These are phyloP conservation scores for Hibiscus trionum DNA, from an alignment of 345 rosid genomes.

Conservation along the genomic window DNA sequence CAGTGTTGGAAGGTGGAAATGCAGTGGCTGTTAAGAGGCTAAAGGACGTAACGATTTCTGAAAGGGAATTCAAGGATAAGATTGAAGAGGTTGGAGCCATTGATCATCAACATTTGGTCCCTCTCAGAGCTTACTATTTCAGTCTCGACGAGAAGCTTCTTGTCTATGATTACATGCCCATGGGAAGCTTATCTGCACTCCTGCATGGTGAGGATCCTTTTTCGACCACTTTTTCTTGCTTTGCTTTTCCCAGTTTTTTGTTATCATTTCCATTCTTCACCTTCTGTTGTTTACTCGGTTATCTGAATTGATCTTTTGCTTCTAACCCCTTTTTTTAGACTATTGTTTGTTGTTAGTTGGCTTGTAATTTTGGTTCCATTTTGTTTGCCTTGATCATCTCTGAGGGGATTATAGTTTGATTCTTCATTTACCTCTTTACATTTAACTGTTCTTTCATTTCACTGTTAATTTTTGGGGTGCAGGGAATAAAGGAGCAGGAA, in stretches of 20 bases:
- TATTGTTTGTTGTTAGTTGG: neutral
- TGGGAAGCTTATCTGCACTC: conserved; percentile 98
- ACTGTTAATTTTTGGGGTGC: neutral
- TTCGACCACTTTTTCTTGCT: too few species aligned
- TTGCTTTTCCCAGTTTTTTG: too few species aligned
- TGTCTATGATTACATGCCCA: conserved; percentile 90
- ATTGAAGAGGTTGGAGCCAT: conserved; percentile 80
- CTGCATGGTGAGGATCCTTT: conserved; percentile 7
- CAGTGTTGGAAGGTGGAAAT: conserved; percentile 61
- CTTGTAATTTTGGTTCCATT: neutral
- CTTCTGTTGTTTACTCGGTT: too few species aligned
- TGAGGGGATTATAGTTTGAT: neutral
- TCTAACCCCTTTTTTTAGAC: neutral
- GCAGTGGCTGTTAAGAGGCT: conserved; percentile 46
- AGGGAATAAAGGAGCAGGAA: conserved; percentile 93
- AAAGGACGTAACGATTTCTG: conserved; percentile 72
- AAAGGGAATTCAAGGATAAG: conserved; percentile 69
- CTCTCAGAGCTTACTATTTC: conserved; percentile 79
- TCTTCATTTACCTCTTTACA: neutral
- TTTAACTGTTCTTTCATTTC: neutral
- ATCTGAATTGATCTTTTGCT: too few species aligned
- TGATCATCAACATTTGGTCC: conserved; percentile 85
- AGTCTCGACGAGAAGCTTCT: conserved; percentile 95
- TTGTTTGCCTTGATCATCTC: neutral
- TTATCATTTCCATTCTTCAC: too few species aligned